phyloP scores from a whole-genome alignment of 1,284 basidiomycete species.

The Trametes sp. region DNA sequence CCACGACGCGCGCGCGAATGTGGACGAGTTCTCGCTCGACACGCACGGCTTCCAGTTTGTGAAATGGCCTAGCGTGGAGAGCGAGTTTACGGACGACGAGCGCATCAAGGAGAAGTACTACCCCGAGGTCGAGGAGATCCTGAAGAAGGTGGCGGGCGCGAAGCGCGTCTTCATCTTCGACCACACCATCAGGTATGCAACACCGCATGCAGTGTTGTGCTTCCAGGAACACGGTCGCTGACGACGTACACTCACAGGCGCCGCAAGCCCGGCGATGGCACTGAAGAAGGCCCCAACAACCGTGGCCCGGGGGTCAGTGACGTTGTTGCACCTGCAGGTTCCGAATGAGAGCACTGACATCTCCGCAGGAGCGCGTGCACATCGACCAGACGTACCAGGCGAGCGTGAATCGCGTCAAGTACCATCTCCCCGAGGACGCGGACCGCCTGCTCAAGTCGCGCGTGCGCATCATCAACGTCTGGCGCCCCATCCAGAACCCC shows the following conservation, averaged over 20 bases:
- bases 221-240: too few relatives aligned
- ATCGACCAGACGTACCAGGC: slow-evolving; percentile 65
- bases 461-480: slow-evolving; percentile 62
- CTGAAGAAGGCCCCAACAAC: slow-evolving; percentile 7
- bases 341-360: not conserved
- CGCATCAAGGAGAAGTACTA: slow-evolving; percentile 48
- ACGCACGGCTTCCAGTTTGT: slow-evolving; percentile 52
- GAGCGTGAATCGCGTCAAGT: slow-evolving; percentile 57
- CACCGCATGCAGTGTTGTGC: too few relatives aligned
- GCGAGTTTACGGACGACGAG: slow-evolving; percentile 50
- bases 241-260: slow-evolving; percentile 24
- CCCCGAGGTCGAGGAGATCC: slow-evolving; percentile 49
- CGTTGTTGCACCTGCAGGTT: not conserved
- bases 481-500: slow-evolving; percentile 56
- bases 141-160: slow-evolving; percentile 46
- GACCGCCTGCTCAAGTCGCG: slow-evolving; percentile 56
- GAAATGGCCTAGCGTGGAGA: slow-evolving; percentile 45
- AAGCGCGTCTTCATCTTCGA: slow-evolving; percentile 53
- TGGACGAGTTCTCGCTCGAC: slow-evolving; percentile 45
- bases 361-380: slow-evolving; percentile 48
- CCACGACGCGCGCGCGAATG: slow-evolving; percentile 43
- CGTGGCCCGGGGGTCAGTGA: slow-evolving; percentile 46
- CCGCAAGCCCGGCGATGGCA: slow-evolving; percentile 23
- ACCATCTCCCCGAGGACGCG: slow-evolving; percentile 57
- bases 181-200: slow-evolving; percentile 53